Conservation (phyloP, 1,284 basidiomycete genomes). For the Coniferiporia weirii region DNA sequence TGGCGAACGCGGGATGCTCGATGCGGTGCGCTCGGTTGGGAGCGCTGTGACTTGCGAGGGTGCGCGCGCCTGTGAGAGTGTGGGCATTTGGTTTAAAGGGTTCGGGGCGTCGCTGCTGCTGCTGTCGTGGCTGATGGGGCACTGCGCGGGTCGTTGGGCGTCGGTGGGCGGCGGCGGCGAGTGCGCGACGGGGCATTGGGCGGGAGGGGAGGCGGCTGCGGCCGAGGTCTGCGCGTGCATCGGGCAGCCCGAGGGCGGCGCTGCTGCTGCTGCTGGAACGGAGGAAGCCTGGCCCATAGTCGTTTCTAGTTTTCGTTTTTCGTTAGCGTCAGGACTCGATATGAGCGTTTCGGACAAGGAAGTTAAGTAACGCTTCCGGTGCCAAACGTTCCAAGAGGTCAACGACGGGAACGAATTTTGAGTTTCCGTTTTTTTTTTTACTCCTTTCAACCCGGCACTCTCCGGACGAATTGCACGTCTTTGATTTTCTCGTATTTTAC, state of each 20-base stretch:
- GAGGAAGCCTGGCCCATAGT: conserved; percentile 17
- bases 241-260: conserved; percentile 15
- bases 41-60: conserved; percentile 56
- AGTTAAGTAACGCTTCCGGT: too few species aligned
- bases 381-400: too few species aligned
- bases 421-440: too few species aligned
- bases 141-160: conserved; percentile 5
- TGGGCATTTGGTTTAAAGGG: conserved; percentile 89
- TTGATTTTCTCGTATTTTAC: too few species aligned
- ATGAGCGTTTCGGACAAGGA: too few species aligned
- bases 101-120: conserved; percentile 40
- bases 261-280: conserved; percentile 1
- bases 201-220: conserved; percentile 1
- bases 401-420: too few species aligned
- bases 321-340: not conserved
- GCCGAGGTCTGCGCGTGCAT: conserved; percentile 12
- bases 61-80: conserved; percentile 64
- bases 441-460: too few species aligned
- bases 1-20: conserved; percentile 78
- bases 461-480: too few species aligned
- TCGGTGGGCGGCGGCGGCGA: not conserved
- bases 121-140: conserved; percentile 7
- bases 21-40: conserved; percentile 72
- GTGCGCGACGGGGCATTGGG: conserved; percentile 14
- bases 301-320: not conserved